These are phyloP conservation scores for Talaromyces sp. DNA, from an alignment of 2,329 filamentous ascomycete species.

Conservation along the genomic window DNA sequence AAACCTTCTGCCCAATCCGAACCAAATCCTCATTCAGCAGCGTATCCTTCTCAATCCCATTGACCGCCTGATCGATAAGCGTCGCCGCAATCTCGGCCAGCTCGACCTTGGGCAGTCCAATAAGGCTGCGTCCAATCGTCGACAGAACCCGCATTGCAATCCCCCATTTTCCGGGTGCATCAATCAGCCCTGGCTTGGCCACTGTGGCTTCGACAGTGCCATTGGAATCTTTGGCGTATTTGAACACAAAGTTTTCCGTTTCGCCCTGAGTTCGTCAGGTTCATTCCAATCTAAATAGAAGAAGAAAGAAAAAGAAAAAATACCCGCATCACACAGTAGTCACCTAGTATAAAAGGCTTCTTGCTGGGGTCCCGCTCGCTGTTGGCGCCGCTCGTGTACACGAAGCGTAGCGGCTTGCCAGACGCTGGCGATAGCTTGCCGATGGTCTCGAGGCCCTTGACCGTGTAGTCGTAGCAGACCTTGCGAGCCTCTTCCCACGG, in stretches of 20 bases:
- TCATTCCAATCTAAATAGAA: slow-evolving; percentile 11
- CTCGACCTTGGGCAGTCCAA: slow-evolving; percentile 32
- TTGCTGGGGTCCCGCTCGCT: slow-evolving; percentile 44
- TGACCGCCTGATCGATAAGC: slow-evolving; percentile 42
- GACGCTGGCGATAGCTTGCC: slow-evolving; percentile 18
- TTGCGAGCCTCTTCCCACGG: slow-evolving; percentile 35
- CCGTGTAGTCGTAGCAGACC: slow-evolving; percentile 39
- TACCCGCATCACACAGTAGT: slow-evolving; percentile 49
- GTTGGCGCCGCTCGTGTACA: slow-evolving; percentile 47
- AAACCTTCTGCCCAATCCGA: slow-evolving; percentile 28
- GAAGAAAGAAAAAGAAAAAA: background rate
- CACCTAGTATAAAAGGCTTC: slow-evolving; percentile 27
- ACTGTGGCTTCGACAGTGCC: slow-evolving; percentile 39
- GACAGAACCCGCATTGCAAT: slow-evolving; percentile 32
- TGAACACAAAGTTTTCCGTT: slow-evolving; percentile 42
- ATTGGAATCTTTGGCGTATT: slow-evolving; percentile 35
- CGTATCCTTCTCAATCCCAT: slow-evolving; percentile 46
- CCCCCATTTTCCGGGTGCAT: slow-evolving; percentile 22
- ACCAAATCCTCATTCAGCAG: slow-evolving; percentile 41
- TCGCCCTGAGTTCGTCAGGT: slow-evolving; percentile 45
- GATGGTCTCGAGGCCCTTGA: slow-evolving; percentile 33
- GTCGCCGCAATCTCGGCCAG: slow-evolving; percentile 38
- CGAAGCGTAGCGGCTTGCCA: slow-evolving; percentile 40
- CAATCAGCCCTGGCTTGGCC: slow-evolving; percentile 8
- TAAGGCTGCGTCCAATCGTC: slow-evolving; percentile 15